Evolutionary conservation across 2,329 filamentous ascomycete genomes (phyloP).

Genomic region (Didymella glomerata): DNA sequence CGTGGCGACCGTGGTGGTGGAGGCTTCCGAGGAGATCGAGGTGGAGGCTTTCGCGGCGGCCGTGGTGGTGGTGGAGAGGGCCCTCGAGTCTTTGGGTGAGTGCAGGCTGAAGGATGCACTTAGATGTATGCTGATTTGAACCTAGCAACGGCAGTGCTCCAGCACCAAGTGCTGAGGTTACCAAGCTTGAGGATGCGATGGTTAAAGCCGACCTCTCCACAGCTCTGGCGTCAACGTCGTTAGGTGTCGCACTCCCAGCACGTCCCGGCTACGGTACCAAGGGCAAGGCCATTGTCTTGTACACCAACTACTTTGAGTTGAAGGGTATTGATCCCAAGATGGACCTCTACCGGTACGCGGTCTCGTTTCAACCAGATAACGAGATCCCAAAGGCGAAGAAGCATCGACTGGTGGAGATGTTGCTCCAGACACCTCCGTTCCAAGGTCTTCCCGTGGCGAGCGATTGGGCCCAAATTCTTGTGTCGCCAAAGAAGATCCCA

Average conservation of each 20-base stretch:
- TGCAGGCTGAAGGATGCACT: background rate
- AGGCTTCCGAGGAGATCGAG: constrained; percentile 22
- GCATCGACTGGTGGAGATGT: constrained; percentile 57
- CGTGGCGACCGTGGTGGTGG: constrained; percentile 23
- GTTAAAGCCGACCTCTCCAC: constrained; percentile 42
- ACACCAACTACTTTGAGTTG: constrained; percentile 54
- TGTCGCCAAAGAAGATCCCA: constrained; percentile 37
- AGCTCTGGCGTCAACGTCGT: constrained; percentile 33
- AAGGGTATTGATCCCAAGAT: constrained; percentile 42
- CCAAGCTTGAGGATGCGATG: constrained; percentile 41
- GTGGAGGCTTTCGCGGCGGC: constrained; percentile 20
- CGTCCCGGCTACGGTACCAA: constrained; percentile 47
- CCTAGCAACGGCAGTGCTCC: constrained; percentile 43
- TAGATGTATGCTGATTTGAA: background rate
- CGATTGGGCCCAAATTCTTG: constrained; percentile 49
- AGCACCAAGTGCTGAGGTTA: constrained; percentile 43
- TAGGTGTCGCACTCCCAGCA: constrained; percentile 35
- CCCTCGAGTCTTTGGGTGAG: constrained; percentile 37
- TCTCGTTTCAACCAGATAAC: constrained; percentile 47
- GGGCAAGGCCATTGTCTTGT: constrained; percentile 51
- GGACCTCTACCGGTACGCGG: constrained; percentile 40
- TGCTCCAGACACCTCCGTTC: constrained; percentile 51
- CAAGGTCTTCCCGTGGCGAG: constrained; percentile 44
- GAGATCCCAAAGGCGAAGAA: constrained; percentile 54
- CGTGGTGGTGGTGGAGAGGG: constrained; percentile 24